phyloP scores from a whole-genome alignment of 257 asterid species.

The Euphrasia confusa region DNA sequence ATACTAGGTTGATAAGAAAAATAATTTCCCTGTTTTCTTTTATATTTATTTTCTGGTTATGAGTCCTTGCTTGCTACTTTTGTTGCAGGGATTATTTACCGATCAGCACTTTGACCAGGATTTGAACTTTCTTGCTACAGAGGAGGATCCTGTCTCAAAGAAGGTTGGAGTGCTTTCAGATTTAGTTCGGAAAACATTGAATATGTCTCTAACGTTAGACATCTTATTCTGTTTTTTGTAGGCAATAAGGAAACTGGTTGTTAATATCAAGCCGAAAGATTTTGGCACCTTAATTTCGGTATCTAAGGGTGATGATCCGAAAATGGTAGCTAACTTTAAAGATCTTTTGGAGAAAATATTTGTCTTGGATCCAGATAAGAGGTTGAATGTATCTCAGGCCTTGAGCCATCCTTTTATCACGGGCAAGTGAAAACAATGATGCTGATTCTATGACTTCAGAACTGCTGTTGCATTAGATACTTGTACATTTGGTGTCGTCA shows the following conservation, averaged over 20 bases:
- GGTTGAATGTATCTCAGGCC: conserved; percentile 77
- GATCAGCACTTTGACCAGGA: conserved; percentile 73
- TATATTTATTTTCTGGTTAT: neutral
- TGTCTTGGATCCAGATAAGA: conserved; percentile 79
- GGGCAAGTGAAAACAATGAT: conserved; percentile 75
- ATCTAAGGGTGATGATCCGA: conserved; percentile 81
- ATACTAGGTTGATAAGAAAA: neutral
- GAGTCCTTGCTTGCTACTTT: conserved; percentile 7
- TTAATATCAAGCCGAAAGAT: conserved; percentile 78
- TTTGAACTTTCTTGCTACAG: conserved; percentile 68
- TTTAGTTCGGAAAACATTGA: neutral
- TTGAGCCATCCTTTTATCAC: conserved; percentile 89
- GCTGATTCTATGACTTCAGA: conserved; percentile 54
- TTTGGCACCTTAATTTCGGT: conserved; percentile 56
- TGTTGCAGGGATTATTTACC: conserved; percentile 57
- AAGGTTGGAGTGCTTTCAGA: conserved; percentile 40
- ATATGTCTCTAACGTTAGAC: conserved; percentile 3
- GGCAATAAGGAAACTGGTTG: conserved; percentile 58
- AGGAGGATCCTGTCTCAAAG: conserved; percentile 78
- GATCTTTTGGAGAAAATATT: conserved; percentile 75
- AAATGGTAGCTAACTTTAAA: conserved; percentile 67
- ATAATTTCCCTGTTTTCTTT: no score
- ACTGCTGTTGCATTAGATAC: conserved; percentile 55
- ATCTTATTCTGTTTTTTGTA: conserved; percentile 32
- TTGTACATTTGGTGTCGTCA: conserved; percentile 44